Evolutionary conservation across 169 alveolate species (phyloP).

Genomic region (Theileria sp.): DNA sequence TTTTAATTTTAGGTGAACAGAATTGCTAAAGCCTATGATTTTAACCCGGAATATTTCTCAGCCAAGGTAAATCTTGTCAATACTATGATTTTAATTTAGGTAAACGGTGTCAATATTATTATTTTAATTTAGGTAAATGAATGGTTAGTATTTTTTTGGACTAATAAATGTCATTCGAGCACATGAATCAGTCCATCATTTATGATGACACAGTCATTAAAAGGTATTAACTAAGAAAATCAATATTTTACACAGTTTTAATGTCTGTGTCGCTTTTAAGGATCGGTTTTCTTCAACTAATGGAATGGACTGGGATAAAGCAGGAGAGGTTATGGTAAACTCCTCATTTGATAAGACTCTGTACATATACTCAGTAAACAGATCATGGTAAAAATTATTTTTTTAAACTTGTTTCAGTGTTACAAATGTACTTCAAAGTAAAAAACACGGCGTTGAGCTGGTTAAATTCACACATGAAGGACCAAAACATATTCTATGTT

Average conservation of each 20-base stretch:
- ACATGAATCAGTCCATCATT: conserved; percentile 15
- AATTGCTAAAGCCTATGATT: background rate
- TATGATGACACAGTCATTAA: conserved; percentile 42
- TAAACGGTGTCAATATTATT: background rate
- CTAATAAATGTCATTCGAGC: conserved; percentile 21
- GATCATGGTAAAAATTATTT: conserved; percentile 34
- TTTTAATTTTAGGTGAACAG: conserved; percentile 29
- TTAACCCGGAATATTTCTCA: conserved; percentile 32
- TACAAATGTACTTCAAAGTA: conserved; percentile 61
- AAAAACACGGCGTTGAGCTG: conserved; percentile 63
- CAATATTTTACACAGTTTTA: conserved; percentile 24
- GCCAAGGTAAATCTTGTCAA: conserved; percentile 13
- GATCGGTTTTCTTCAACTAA: conserved; percentile 58
- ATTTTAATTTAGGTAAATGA: conserved; percentile 15
- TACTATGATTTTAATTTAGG: background rate
- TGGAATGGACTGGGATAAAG: conserved; percentile 68
- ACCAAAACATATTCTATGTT: conserved; percentile 55
- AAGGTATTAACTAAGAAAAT: conserved; percentile 21
- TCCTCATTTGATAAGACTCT: conserved; percentile 61
- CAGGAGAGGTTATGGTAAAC: conserved; percentile 56
- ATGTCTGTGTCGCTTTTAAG: conserved; percentile 55
- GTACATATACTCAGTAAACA: conserved; percentile 38
- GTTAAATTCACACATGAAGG: conserved; percentile 56
- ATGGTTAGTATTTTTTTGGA: conserved; percentile 1
- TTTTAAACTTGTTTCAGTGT: conserved; percentile 11